Evolutionary conservation across 495 filamentous ascomycete species (phyloP).

Genomic region (Friedmanniomyces endolithicus): DNA sequence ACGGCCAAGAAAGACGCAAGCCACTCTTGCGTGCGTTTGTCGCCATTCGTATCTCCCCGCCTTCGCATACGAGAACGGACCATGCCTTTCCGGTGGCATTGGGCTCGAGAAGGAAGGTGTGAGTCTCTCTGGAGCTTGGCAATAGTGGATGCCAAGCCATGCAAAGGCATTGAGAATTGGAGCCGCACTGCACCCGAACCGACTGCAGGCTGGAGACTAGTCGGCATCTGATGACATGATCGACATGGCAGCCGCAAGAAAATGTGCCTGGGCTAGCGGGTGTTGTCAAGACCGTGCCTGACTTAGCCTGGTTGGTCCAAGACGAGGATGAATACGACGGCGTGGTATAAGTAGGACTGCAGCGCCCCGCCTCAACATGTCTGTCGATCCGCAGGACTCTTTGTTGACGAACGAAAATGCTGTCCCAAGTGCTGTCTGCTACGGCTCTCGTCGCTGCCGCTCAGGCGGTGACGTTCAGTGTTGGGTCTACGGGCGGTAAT

Average conservation of each 20-base stretch:
- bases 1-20: background rate
- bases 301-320: background rate
- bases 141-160: background rate
- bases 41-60: background rate
- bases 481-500: constrained; percentile 40
- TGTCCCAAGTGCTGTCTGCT: constrained; percentile 8
- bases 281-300: background rate
- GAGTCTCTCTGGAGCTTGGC: background rate
- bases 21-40: background rate
- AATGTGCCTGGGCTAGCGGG: background rate
- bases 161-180: background rate
- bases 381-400: background rate
- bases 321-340: background rate
- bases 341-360: too few relatives aligned
- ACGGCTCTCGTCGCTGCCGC: constrained; percentile 11
- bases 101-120: background rate
- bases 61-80: background rate
- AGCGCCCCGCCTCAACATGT: background rate
- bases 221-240: background rate
- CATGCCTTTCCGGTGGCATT: too few relatives aligned
- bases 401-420: constrained; percentile 2
- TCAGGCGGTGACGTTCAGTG: constrained; percentile 26
- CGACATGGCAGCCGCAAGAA: background rate
- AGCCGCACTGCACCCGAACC: background rate
- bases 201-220: background rate